Conservation (phyloP, 345 rosid genomes). For the Triadica sebifera region DNA sequence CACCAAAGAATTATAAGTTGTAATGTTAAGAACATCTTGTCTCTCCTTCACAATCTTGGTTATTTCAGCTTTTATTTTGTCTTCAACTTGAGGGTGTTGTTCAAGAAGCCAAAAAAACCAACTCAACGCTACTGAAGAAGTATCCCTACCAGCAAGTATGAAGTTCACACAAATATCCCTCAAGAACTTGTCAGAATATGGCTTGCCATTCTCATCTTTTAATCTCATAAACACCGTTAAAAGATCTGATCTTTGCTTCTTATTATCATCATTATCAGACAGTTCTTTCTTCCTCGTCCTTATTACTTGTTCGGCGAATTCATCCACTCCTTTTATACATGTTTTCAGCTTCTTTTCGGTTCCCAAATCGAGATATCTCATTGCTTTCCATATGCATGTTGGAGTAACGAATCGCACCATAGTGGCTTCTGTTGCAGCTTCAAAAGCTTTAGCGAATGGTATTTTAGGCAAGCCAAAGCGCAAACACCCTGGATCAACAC, state of each 20-base stretch:
- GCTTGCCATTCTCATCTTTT: constrained; percentile 51
- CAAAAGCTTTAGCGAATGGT: constrained; percentile 85
- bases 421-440: constrained; percentile 83
- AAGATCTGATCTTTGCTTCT: constrained; percentile 56
- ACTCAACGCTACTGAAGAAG: constrained; percentile 89
- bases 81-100: constrained; percentile 58
- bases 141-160: constrained; percentile 95
- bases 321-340: constrained; percentile 69
- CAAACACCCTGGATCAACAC: constrained; percentile 89
- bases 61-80: constrained; percentile 57
- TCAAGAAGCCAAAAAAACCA: constrained; percentile 94
- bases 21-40: constrained; percentile 19
- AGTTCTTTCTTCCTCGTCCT: constrained; percentile 74
- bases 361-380: constrained; percentile 68
- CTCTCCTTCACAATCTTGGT: constrained; percentile 51
- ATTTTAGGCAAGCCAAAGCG: constrained; percentile 55
- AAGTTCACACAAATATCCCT: constrained; percentile 91
- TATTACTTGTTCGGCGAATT: constrained; percentile 75
- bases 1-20: constrained; percentile 24
- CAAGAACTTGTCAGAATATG: constrained; percentile 75
- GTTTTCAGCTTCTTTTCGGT: constrained; percentile 65
- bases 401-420: constrained; percentile 70
- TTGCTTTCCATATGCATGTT: constrained; percentile 73
- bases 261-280: constrained; percentile 15
- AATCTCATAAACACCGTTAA: constrained; percentile 67